A percentile compares a stretch with the other conserved stretches of the same genome.
These are phyloP conservation scores for Ceratocystis ficicola DNA, from an alignment of 2,329 filamentous ascomycete species.

Conservation along the genomic window DNA sequence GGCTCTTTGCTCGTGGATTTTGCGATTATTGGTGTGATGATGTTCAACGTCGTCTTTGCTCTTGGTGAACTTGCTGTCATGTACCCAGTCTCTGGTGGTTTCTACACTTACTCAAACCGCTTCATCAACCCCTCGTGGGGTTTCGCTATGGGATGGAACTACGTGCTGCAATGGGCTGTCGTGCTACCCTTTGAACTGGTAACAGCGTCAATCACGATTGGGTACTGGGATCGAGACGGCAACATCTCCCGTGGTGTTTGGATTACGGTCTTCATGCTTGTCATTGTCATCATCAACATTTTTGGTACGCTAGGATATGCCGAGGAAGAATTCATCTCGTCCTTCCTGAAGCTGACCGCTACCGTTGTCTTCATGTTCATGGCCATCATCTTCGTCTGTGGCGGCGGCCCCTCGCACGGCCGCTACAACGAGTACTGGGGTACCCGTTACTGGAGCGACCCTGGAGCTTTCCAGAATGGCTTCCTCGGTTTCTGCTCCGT, in stretches of 20 bases:
- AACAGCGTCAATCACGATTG: conserved; percentile 39
- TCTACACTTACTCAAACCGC: conserved; percentile 49
- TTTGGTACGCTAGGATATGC: conserved; percentile 44
- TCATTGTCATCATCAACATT: conserved; percentile 41
- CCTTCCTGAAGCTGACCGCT: conserved; percentile 44
- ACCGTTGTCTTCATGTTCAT: conserved; percentile 52
- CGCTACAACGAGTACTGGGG: conserved; percentile 35
- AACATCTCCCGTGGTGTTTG: conserved; percentile 37
- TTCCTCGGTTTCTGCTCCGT: conserved; percentile 58
- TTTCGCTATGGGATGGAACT: conserved; percentile 43
- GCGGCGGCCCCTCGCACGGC: conserved; percentile 41
- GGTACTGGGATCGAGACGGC: conserved; percentile 38
- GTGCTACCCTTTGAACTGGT: conserved; percentile 41
- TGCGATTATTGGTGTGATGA: conserved; percentile 46
- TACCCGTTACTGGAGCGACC: conserved; percentile 34
- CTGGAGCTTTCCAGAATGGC: conserved; percentile 51
- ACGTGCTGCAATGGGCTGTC: conserved; percentile 40
- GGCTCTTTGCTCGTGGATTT: conserved; percentile 40
- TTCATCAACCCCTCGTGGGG: conserved; percentile 52
- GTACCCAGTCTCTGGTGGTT: conserved; percentile 51
- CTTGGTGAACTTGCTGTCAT: conserved; percentile 50
- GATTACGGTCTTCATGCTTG: conserved; percentile 42
- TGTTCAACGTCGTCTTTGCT: conserved; percentile 49
- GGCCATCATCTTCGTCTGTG: conserved; percentile 44
- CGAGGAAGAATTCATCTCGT: conserved; percentile 46